Conservation (phyloP, 1,284 basidiomycete species). For the Rhodotorula sp. region DNA sequence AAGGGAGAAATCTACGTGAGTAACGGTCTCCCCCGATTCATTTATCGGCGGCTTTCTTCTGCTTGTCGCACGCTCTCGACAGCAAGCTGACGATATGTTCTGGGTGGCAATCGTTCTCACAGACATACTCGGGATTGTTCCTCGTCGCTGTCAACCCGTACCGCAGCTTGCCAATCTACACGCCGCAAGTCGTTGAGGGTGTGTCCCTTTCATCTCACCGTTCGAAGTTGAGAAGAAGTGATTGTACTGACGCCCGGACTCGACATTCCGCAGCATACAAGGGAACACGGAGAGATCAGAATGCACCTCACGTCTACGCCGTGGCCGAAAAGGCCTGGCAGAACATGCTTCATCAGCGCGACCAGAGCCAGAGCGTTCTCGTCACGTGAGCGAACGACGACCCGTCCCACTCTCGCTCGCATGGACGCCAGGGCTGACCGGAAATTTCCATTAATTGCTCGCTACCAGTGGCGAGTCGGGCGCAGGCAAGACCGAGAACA, state of each 20-base stretch:
- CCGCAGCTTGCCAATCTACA: constrained; percentile 86
- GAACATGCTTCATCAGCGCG: constrained; percentile 94
- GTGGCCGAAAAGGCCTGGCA: constrained; percentile 98
- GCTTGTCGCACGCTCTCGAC: not conserved
- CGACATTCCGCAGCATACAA: constrained; percentile 80
- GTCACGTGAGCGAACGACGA: constrained; percentile 82
- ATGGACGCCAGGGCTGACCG: constrained; percentile 45
- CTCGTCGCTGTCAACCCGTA: constrained; percentile 99
- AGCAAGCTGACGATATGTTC: not conserved
- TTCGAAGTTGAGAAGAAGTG: too few species aligned
- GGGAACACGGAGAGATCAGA: constrained; percentile 85
- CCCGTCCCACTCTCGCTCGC: not conserved
- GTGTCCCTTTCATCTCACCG: not conserved
- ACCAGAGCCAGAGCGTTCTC: constrained; percentile 89
- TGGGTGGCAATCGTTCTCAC: too few species aligned
- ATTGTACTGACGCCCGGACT: constrained; percentile 50
- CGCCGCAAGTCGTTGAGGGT: constrained; percentile 49
- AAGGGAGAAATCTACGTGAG: constrained; percentile 90
- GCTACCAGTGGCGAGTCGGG: constrained; percentile 88
- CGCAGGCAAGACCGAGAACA: constrained; percentile 99
- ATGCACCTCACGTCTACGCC: constrained; percentile 95
- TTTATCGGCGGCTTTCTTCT: not conserved
- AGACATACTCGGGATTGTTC: constrained; percentile 96
- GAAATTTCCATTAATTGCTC: not conserved
- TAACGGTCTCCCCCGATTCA: not conserved